Evolutionary conservation across 139 green algal species (phyloP).

Genomic region (Nannochloris sp.): DNA sequence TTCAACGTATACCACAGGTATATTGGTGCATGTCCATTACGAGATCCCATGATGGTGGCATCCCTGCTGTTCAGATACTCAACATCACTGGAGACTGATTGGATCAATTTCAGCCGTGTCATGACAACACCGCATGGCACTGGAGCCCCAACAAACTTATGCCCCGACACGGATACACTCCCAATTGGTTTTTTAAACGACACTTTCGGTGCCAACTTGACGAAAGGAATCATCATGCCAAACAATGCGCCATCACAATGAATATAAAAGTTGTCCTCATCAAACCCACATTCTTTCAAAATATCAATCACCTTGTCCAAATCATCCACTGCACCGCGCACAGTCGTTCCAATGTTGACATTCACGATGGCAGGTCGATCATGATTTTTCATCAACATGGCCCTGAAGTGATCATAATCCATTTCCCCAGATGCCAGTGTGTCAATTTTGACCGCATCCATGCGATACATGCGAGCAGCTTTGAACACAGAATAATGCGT

Average conservation of each 20-base stretch:
- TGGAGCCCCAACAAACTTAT: slow-evolving; percentile 94
- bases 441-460: slow-evolving; percentile 75
- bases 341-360: slow-evolving; percentile 97
- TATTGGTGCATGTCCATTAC: slow-evolving; percentile 92
- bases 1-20: slow-evolving; percentile 97
- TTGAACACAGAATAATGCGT: slow-evolving; percentile 97
- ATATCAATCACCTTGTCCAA: slow-evolving; percentile 68
- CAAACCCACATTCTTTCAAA: slow-evolving; percentile 63
- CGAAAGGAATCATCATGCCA: slow-evolving; percentile 82
- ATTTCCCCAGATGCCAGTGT: slow-evolving; percentile 83
- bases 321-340: slow-evolving; percentile 77
- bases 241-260: slow-evolving; percentile 95
- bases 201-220: slow-evolving; percentile 81
- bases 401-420: slow-evolving; percentile 74
- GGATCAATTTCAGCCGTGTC: slow-evolving; percentile 45
- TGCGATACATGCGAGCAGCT: slow-evolving; percentile 91
- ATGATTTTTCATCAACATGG: slow-evolving; percentile 49
- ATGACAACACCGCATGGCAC: slow-evolving; percentile 88
- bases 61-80: slow-evolving; percentile 93
- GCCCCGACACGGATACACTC: slow-evolving; percentile 77
- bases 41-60: slow-evolving; percentile 93
- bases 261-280: slow-evolving; percentile 92
- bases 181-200: slow-evolving; percentile 96
- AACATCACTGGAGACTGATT: slow-evolving; percentile 51
- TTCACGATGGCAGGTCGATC: slow-evolving; percentile 87